Evolutionary conservation across 129 eudicot genomes (phyloP).

Genomic region (Apium graveolens): DNA sequence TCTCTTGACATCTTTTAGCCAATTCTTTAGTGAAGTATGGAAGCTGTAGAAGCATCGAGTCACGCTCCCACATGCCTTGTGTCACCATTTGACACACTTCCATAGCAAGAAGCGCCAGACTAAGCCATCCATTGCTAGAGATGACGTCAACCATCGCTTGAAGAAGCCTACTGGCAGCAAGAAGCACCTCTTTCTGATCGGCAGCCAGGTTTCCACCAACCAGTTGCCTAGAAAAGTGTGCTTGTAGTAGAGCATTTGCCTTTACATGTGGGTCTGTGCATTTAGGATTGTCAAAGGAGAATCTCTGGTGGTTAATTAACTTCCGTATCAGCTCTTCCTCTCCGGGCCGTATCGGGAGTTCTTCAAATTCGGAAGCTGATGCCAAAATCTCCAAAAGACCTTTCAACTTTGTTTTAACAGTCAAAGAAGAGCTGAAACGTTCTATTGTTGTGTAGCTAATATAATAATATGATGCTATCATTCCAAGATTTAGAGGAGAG

Average conservation of each 20-base stretch:
- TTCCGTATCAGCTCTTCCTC: conserved; percentile 66
- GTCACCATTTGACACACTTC: conserved; percentile 95
- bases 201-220: conserved; percentile 75
- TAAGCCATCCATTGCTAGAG: conserved; percentile 92
- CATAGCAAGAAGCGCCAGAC: conserved; percentile 78
- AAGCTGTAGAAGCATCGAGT: conserved; percentile 70
- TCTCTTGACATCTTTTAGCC: conserved; percentile 69
- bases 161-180: conserved; percentile 64
- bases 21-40: conserved; percentile 85
- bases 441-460: conserved; percentile 84
- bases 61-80: conserved; percentile 95
- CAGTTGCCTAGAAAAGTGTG: conserved; percentile 80
- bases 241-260: conserved; percentile 72
- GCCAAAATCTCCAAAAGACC: conserved; percentile 81
- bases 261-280: conserved; percentile 74
- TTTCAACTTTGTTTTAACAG: conserved; percentile 66
- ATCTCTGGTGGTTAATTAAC: conserved; percentile 58
- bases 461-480: conserved; percentile 79
- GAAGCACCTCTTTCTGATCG: conserved; percentile 83
- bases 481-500: conserved; percentile 76
- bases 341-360: conserved; percentile 64
- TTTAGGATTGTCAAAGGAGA: conserved; percentile 66
- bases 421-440: conserved; percentile 64
- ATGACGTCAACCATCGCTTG: conserved; percentile 95
- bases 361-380: conserved; percentile 79